Evolutionary conservation across 148 eudicot genomes (phyloP), one percentile per base, ranked within the genome.

Genomic region (Talinum fruticosum): DNA sequence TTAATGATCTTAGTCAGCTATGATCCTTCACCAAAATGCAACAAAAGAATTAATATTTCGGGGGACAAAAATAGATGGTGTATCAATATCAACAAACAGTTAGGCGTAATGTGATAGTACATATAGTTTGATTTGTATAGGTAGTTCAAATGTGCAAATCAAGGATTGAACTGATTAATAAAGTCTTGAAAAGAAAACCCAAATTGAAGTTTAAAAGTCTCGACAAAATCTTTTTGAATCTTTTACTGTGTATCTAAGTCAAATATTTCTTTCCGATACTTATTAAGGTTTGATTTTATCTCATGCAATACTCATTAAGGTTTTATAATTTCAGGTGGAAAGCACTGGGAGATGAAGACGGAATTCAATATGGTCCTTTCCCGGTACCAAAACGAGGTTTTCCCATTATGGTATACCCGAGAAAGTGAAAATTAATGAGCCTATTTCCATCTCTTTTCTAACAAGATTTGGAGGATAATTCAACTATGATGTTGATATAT

Each of bases 381-480:
- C 97, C 97, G 0, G 93, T 92, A 29, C 97, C 97, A 8, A 92
- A 84, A 81, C 74, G 71, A 73, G 97, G 97, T 24, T 81, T 87
- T 68, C 97, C 92, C 0, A 87, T 91, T 32, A 78, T 72, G 41
- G 85, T 92, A 12, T 44, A 82, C 34, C 81, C 75, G 24, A 83
- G 66, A 71, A 78, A 75, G 65, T 71, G 70, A 78, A 70, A 61
- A 44, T 23, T n/a, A n/a, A n/a, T n/a, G n/a, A 23, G 15, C 66
- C 41, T n/a, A 5, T 29, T 44, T 15, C 0, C 30, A 7, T 14
- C 5, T 33, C 34, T 64, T 33, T 66, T 53, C 37, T 33, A 47
- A 70, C 19, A 32, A 29, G 30, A 28, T 28, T 72, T 47, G 74
- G 61, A 47, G 36, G 61, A 28, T 28, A 28, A 24, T 18, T 24